Evolutionary conservation across 1,284 basidiomycete genomes (phyloP).

Genomic region (Moniliophthora roreri): DNA sequence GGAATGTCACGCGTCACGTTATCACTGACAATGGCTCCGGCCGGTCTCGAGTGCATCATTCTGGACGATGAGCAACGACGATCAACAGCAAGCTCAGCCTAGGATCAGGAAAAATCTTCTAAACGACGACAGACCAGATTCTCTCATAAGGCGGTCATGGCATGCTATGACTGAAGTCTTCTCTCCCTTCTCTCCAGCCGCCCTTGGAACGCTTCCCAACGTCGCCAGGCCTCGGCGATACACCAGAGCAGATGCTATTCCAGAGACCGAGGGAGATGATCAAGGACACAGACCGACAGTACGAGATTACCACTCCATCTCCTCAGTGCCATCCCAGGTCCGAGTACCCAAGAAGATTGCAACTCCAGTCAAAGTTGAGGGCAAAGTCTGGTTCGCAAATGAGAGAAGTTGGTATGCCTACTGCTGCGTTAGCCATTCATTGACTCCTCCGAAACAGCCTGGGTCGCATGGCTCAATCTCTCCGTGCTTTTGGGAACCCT

Average conservation of each 20-base stretch:
- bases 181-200: slow-evolving; percentile 70
- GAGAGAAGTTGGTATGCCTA: slow-evolving; percentile 73
- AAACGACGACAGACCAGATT: slow-evolving; percentile 21
- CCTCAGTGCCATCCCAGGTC: slow-evolving; percentile 55
- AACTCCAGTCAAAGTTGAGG: slow-evolving; percentile 90
- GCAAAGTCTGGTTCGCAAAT: slow-evolving; percentile 99
- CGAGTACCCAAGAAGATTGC: slow-evolving; percentile 85
- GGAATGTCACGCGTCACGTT: no score
- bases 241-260: slow-evolving; percentile 68
- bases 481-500: slow-evolving; percentile 86
- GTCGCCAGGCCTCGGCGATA: slow-evolving; percentile 57
- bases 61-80: not conserved
- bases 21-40: no score
- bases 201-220: slow-evolving; percentile 65
- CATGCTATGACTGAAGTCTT: slow-evolving; percentile 57
- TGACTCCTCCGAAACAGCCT: slow-evolving; percentile 50
- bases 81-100: not conserved
- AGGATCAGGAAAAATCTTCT: slow-evolving; percentile 1
- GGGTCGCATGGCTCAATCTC: slow-evolving; percentile 90
- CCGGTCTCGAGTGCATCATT: not conserved
- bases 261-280: slow-evolving; percentile 51
- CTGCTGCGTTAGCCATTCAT: not conserved
- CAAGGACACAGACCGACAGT: slow-evolving; percentile 58
- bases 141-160: slow-evolving; percentile 47
- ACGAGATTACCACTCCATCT: slow-evolving; percentile 72